Conservation (phyloP, 768 basidiomycete species). For the Termitomyces sp. region DNA sequence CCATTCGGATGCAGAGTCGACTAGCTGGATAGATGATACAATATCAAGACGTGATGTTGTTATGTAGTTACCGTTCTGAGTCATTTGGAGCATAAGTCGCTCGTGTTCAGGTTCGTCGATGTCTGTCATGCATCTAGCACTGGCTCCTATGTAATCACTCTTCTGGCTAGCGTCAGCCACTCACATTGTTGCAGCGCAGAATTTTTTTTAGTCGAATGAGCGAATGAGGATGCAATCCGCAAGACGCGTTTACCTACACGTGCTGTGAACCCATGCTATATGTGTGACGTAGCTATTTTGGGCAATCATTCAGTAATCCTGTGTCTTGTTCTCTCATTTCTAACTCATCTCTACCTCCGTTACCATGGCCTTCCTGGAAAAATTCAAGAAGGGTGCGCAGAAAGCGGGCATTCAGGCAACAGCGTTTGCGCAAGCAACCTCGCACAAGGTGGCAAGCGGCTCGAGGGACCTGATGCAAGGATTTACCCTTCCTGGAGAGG, state of each 20-base stretch:
- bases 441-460: constrained; percentile 67
- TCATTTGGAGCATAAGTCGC: too few species aligned
- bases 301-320: background rate
- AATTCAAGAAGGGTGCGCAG: constrained; percentile 75
- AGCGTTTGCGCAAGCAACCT: constrained; percentile 68
- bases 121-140: too few species aligned
- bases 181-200: too few species aligned
- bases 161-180: too few species aligned
- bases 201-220: too few species aligned
- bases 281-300: background rate
- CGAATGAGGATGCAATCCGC: too few species aligned
- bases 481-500: constrained; percentile 89
- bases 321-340: background rate
- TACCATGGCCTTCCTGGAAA: constrained; percentile 61
- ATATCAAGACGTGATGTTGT: too few species aligned
- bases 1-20: too few species aligned
- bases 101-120: too few species aligned
- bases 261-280: background rate
- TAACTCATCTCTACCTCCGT: background rate
- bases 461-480: constrained; percentile 78
- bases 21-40: too few species aligned
- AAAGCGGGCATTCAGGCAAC: constrained; percentile 82
- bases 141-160: too few species aligned
- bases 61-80: too few species aligned
- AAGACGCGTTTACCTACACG: background rate